Conservation (phyloP, 805 yeast genomes). For the Brettanomyces anomalus region DNA sequence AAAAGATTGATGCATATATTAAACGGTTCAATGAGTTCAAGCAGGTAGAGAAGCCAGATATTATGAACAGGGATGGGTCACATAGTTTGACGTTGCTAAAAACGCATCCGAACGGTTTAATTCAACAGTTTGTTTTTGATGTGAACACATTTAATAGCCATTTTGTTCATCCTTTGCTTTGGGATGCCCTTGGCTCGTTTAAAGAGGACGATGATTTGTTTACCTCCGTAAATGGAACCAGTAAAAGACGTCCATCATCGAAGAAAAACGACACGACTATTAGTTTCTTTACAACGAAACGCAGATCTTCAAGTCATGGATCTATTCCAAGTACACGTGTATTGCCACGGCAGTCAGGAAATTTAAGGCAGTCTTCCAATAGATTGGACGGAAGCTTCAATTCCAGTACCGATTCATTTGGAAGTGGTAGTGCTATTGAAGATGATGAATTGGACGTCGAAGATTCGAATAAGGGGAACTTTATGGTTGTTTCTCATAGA, state of each 20-base stretch:
- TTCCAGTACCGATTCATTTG: constrained; percentile 1
- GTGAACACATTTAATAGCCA: constrained; percentile 29
- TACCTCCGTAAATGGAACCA: neutral
- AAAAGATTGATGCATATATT: constrained; percentile 24
- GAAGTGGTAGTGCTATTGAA: constrained; percentile 13
- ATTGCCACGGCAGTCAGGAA: no score
- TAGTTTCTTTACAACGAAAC: no score
- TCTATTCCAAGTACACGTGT: no score
- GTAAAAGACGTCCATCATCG: no score
- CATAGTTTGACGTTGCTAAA: neutral
- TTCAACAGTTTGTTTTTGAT: constrained; percentile 28
- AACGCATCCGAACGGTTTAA: constrained; percentile 14
- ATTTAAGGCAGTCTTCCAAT: neutral
- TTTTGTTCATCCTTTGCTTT: constrained; percentile 28
- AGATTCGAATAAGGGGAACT: constrained; percentile 14
- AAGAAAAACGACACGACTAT: no score
- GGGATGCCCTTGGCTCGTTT: constrained; percentile 21
- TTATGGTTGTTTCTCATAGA: constrained; percentile 26
- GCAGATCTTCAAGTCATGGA: no score
- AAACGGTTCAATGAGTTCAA: constrained; percentile 27
- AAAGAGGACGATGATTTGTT: constrained; percentile 8
- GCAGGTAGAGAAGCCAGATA: constrained; percentile 14
- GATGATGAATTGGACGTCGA: constrained; percentile 20
- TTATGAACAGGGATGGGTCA: constrained; percentile 1
- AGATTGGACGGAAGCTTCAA: neutral